Evolutionary conservation across 2,329 filamentous ascomycete species (phyloP).

Genomic region (Parasarocladium wereldwijsianum): DNA sequence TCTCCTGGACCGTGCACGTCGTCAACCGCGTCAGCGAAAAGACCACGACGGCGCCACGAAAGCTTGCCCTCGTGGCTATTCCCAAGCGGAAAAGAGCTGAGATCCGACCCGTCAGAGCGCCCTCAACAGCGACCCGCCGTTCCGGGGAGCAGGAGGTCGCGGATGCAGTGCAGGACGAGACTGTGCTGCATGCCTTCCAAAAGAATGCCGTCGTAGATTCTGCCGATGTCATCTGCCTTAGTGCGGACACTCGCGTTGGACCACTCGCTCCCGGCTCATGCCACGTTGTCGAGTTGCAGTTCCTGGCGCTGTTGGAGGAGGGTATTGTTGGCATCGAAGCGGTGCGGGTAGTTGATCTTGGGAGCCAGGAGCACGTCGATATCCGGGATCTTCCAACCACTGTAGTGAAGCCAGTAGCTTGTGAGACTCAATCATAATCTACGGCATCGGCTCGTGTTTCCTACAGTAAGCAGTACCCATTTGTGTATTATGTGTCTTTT

Average conservation of each 20-base stretch:
- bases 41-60: conserved; percentile 33
- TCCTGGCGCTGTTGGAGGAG: conserved; percentile 47
- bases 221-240: conserved; percentile 59
- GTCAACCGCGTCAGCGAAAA: conserved; percentile 50
- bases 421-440: too few relatives aligned
- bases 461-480: too few relatives aligned
- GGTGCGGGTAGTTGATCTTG: conserved; percentile 58
- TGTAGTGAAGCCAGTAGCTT: conserved; percentile 32
- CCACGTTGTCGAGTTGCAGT: conserved; percentile 58
- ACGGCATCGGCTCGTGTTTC: too few relatives aligned
- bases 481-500: too few relatives aligned
- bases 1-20: conserved; percentile 60
- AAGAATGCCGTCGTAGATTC: conserved; percentile 47
- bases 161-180: conserved; percentile 58
- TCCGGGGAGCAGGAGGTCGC: conserved; percentile 30
- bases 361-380: conserved; percentile 62
- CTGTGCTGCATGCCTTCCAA: conserved; percentile 56
- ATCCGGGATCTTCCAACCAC: conserved; percentile 60
- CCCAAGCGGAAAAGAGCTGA: conserved; percentile 49
- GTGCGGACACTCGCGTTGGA: conserved; percentile 58
- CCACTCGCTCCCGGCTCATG: conserved; percentile 59
- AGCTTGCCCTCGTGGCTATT: conserved; percentile 55
- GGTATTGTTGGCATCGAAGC: conserved; percentile 60
- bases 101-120: conserved; percentile 33
- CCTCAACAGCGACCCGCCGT: conserved; percentile 29